Base-by-base conservation (phyloP, 2,329 filamentous ascomycete species). In the Periconia sp. region DNA sequence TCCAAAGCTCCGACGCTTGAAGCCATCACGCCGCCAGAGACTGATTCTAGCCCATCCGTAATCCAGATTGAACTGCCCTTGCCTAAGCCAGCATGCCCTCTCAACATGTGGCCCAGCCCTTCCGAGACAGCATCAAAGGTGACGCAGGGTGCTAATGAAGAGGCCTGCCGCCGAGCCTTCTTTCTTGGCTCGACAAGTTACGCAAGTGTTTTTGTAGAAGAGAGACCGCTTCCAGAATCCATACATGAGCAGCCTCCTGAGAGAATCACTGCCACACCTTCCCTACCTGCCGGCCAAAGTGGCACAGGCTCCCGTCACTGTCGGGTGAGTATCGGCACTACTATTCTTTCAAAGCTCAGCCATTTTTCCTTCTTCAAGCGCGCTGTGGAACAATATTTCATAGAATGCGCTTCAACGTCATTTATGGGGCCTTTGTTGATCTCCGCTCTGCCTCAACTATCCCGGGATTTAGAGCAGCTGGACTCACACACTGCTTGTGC, bases 111-210 rank as follows among this genome's bases (percentile, higher is more conserved):
- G 68, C 66, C 66, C 40, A 71, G 66, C 6, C 69, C 68, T 42
- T 63, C 68, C 43, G 65, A 68, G 6, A 65, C 66, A 41, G 54
- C 58, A 3, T 53, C 61, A 13, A 64, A 60, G 45, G 54, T 62
- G 30, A 57, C 59, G 11, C 59, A 59, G 13, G 10, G 20, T 48
- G 60, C 48, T n/a, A 54, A 45, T 5, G 58, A 63, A n/a, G 63
- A 70, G 41, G 56, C 68, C 11, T 37, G 33, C 15, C 44, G 56
- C 10, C 58, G 68, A 45, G 64, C 63, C 31, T 73, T 71, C 50
- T 72, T 68, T 48, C 56, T 72, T 15, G 70, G 69, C 1, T 72
- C 69, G 8, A 73, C 70, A 8, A 73, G 70, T 52, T 73, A 73
- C 58, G 69, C 70, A 6, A 65, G 64, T 37, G 68, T 72, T 0